A percentile compares a stretch with the other conserved stretches of the same genome.
These are phyloP conservation scores for Clitoria ternatea DNA, from an alignment of 306 rosid genomes.

Conservation along the genomic window DNA sequence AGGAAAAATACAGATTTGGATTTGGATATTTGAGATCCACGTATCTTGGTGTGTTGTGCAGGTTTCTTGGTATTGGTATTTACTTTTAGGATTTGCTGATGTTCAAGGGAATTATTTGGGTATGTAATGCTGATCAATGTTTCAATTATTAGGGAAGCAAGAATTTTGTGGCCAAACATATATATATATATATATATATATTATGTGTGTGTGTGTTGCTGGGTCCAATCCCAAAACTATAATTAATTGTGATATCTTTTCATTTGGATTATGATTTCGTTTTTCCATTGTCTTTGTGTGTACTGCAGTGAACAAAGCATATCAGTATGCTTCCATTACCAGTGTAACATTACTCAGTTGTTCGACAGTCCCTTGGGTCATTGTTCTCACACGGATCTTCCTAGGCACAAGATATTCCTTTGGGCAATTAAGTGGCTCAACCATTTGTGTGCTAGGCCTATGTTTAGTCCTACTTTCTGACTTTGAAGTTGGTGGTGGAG, in stretches of 20 bases:
- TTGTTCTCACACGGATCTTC: slow-evolving; percentile 57
- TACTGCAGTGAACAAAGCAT: slow-evolving; percentile 66
- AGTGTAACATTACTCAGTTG: slow-evolving; percentile 65
- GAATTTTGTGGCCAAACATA: no score
- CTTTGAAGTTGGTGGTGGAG: slow-evolving; percentile 54
- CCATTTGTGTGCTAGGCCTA: slow-evolving; percentile 54
- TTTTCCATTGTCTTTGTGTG: not conserved
- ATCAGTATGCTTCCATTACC: slow-evolving; percentile 61
- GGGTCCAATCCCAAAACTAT: no score
- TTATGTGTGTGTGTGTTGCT: no score
- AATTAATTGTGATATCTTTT: no score
- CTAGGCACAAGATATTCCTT: slow-evolving; percentile 56
- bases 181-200: no score
- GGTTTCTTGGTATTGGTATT: slow-evolving; percentile 82
- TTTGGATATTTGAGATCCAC: not conserved
- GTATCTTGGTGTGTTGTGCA: slow-evolving; percentile 18
- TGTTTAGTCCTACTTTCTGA: slow-evolving; percentile 68
- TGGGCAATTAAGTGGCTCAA: slow-evolving; percentile 57
- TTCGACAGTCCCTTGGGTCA: slow-evolving; percentile 62
- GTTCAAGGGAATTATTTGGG: slow-evolving; percentile 68
- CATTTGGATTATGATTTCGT: not conserved
- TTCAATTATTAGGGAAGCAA: no score
- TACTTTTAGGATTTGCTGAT: slow-evolving; percentile 58
- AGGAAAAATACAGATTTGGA: no score
- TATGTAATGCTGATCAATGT: slow-evolving; percentile 24